Base-by-base conservation (phyloP, 208 protist genomes). In the Acanthamoeba sp. region DNA sequence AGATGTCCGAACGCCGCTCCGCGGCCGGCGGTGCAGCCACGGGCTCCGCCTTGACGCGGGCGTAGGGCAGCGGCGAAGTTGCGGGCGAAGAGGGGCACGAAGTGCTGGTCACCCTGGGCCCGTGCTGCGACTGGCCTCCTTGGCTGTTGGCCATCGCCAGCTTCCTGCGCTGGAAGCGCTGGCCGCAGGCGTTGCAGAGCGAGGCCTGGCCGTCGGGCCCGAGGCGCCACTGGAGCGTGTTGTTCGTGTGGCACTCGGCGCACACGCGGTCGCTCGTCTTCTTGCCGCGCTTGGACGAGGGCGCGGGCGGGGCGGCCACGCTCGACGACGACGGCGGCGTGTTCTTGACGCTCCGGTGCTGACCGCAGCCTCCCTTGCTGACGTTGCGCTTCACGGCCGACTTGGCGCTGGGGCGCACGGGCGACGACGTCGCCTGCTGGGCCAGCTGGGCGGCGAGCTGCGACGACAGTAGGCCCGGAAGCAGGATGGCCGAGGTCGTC, bases 211-310 rank as follows among this genome's bases (percentile, higher is more conserved):
- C 78, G 29, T 87, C 78, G 14, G 78, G 78, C 0, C 78, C 78
- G 5, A 87, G 78, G 45, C 78, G 78, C 78, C 76, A 87, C 78
- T 87, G 78, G 45, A 87, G 78, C 29, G 78, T 87, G 45, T 59
- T 50, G 42, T 87, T n/a, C 14, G 78, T 87, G 45, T 59, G 40
- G 78, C 78, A 87, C 45, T 87, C 78, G 48, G 45, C 78, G 78
- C 78, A 87, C 45, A 87, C 78, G 38, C 78, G 38, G 5, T 45
- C 78, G 27, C 6, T 38, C 7, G 78, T 87, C 78, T 87, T 87
- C 36, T 45, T 38, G 12, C 69, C 69, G 38, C 78, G 38, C 78
- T 87, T 87, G 73, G 40, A 4, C 62, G 62, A 4, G 5, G 10
- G 4, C 10, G 5, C 36, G 29, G 14, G 2, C 66, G 5, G 45